Evolutionary conservation across 2,329 filamentous ascomycete genomes (phyloP), one percentile per base, ranked within the genome.

Genomic region (Cercospora canescens): DNA sequence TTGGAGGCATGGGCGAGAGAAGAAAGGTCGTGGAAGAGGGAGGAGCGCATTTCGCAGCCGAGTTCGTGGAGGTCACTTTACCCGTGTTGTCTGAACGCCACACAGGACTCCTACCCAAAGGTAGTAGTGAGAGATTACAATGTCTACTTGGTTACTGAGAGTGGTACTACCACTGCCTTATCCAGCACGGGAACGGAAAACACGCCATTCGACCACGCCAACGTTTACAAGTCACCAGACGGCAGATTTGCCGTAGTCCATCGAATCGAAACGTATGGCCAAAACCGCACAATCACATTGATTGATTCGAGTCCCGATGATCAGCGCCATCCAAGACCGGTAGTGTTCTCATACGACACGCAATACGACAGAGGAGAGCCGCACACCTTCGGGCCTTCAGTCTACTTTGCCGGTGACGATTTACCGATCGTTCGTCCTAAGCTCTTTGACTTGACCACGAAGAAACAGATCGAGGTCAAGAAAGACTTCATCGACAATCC

Each of bases 281-380:
- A 32, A 24, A 61, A 62, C 28, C 58, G 63, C 6, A 62, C 35
- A 4, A 35, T 61, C n/a, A 62, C 57, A 14, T 24, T 65, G 14
- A 50, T 61, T n/a, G 58, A 65, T 21, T 65, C 63, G 28, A 65
- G 58, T 28, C 58, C 58, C 4, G n/a, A 35, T 16, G 63, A 65
- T 48, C 58, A 61, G 28, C 48, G 60, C 24, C 35, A 61, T 30
- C 63, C 58, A 21, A 61, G 41, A 57, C 26, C 32, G n/a, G 35
- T 45, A 30, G 41, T 45, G 41, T 45, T 45, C 18, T 45, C 41
- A 45, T 45, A 45, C 41, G 41, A 45, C 18, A 24, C 18, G 18
- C 41, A 45, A 24, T 45, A 45, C 18, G 41, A 11, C 41, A 45
- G 18, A 45, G 41, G 41, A 21, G 18, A 45, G 41, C 41, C 41